Percentiles rank a stretch among this genome's conserved stretches.
These are phyloP conservation scores for Penicillium pulvis DNA, from an alignment of 495 filamentous ascomycete genomes.

Conservation along the genomic window DNA sequence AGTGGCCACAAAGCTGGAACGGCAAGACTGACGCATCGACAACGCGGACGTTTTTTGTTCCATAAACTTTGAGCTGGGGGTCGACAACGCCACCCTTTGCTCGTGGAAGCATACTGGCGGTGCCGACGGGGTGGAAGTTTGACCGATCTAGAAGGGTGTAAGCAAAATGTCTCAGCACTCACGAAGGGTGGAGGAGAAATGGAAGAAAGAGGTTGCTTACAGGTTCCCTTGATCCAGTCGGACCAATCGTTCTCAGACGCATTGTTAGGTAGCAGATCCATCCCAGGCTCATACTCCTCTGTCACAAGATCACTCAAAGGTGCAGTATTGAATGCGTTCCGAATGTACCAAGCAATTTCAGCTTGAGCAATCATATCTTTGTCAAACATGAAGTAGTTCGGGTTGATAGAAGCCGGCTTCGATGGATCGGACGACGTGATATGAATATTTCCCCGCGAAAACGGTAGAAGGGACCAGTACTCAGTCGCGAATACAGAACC, in stretches of 20 bases:
- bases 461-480: slow-evolving; percentile 42
- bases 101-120: slow-evolving; percentile 57
- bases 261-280: slow-evolving; percentile 19
- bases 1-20: slow-evolving; percentile 54
- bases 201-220: slow-evolving; percentile 17
- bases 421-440: slow-evolving; percentile 25
- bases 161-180: background rate
- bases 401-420: slow-evolving; percentile 23
- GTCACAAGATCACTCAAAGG: slow-evolving; percentile 21
- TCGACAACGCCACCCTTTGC: slow-evolving; percentile 54
- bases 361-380: slow-evolving; percentile 23
- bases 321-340: slow-evolving; percentile 18
- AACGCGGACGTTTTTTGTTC: slow-evolving; percentile 48
- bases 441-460: slow-evolving; percentile 52
- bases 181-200: slow-evolving; percentile 16
- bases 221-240: slow-evolving; percentile 23
- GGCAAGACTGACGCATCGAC: slow-evolving; percentile 61
- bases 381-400: slow-evolving; percentile 29
- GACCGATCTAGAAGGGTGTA: slow-evolving; percentile 31
- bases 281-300: slow-evolving; percentile 23
- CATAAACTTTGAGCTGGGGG: slow-evolving; percentile 48
- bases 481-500: slow-evolving; percentile 26
- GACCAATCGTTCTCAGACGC: slow-evolving; percentile 20
- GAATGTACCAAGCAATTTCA: slow-evolving; percentile 28
- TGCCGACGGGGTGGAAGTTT: slow-evolving; percentile 47